Evolutionary conservation across 352 stramenopile genomes (phyloP), one percentile per base, ranked within the genome.

Genomic region (Globisporangium yorkense): DNA sequence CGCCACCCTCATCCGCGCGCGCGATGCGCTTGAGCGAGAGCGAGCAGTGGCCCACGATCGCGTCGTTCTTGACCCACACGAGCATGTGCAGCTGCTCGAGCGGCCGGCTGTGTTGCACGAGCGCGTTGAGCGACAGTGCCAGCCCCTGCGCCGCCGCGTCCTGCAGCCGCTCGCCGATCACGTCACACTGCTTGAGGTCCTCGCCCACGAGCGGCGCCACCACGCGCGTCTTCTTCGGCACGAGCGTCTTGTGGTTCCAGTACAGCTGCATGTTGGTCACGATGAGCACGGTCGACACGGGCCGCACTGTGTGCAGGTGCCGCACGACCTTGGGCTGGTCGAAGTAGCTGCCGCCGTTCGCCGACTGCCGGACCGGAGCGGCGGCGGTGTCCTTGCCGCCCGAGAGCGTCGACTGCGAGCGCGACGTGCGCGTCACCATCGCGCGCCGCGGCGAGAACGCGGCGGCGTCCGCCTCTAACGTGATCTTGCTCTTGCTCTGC

Each of bases 11-110:
- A 51, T 80, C 68, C 50, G 87, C 75, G 8, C 75, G 72, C 44
- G 84, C 79, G 46, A 93, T 80, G 39, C 84, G 84, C 65, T 89
- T 89, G 27, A 93, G 67, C 46, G 84, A 91, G 20, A 93, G 72
- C 27, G 79, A 86, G 66, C 84, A 93, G 65, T 93, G 84, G 35
- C 84, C 84, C 41, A 75, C 80, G 40, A 93, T 85, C 9, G 72
- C 75, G 35, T 93, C 84, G 47, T 89, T 83, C 56, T 83, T 88
- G 24, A 93, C 79, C 84, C 80, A 93, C 15, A 93, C 75, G 16
- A 93, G 72, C 84, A 93, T 93, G 59, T 93, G 84, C 12, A 93
- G 63, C 59, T 91, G 77, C 46, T 89, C 76, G 0, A 93, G 67
- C 16, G 78, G 77, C 5, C 79, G 79, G 1, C 71, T 67, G 61